Conservation (phyloP, 2,329 filamentous ascomycete genomes). For the Aphanocladium album region DNA sequence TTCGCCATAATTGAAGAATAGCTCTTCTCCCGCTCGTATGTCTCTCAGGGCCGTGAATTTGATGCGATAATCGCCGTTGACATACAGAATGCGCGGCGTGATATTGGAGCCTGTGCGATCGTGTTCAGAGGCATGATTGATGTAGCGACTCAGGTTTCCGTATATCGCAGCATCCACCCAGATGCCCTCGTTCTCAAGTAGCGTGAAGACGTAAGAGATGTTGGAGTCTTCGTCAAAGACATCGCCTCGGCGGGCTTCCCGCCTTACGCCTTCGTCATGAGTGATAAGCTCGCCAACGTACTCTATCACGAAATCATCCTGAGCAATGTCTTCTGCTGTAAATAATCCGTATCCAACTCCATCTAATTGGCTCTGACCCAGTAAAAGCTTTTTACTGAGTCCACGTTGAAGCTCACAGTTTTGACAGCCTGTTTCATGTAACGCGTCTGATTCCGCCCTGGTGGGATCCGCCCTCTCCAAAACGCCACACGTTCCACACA, state of each 20-base stretch:
- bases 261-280: conserved; percentile 62
- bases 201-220: conserved; percentile 60
- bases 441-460: conserved; percentile 55
- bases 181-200: conserved; percentile 55
- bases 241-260: conserved; percentile 56
- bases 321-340: conserved; percentile 59
- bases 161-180: conserved; percentile 72
- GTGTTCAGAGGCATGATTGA: conserved; percentile 64
- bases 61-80: conserved; percentile 72
- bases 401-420: conserved; percentile 70
- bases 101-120: conserved; percentile 54
- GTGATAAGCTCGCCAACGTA: conserved; percentile 76
- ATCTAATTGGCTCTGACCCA: conserved; percentile 65
- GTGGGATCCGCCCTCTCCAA: conserved; percentile 61
- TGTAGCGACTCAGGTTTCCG: conserved; percentile 77
- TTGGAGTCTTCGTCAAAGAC: conserved; percentile 56
- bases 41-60: conserved; percentile 64
- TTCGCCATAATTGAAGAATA: conserved; percentile 78
- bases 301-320: conserved; percentile 72
- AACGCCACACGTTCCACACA: conserved; percentile 69
- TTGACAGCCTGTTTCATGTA: conserved; percentile 58
- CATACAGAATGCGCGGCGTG: conserved; percentile 61
- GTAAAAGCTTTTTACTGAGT: conserved; percentile 57
- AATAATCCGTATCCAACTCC: conserved; percentile 72
- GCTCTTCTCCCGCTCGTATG: conserved; percentile 67